Conservation (phyloP, 345 rosid species). For the Isatis tinctoria region DNA sequence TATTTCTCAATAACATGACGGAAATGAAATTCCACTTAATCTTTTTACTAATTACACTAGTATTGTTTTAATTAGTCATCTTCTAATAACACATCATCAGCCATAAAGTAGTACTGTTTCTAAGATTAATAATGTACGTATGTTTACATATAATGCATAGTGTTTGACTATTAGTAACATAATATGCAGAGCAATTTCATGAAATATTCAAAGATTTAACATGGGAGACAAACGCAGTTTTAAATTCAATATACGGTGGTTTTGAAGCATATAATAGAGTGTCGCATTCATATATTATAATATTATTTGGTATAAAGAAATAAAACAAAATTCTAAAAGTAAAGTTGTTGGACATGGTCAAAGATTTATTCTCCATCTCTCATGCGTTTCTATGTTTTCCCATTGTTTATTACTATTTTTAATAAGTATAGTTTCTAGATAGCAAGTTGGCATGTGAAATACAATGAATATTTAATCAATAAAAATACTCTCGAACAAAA, state of each 20-base stretch:
- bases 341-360: constrained; percentile 21
- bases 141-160: background rate
- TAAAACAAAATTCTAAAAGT: background rate
- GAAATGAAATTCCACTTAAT: background rate
- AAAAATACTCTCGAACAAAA: background rate
- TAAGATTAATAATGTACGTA: background rate
- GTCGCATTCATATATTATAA: background rate
- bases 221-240: constrained; percentile 22
- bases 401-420: constrained; percentile 7
- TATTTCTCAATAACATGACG: background rate
- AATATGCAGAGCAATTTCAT: background rate
- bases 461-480: background rate
- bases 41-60: background rate
- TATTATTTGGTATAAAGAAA: background rate
- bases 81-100: background rate
- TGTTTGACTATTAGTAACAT: constrained; percentile 16
- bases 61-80: too few species aligned
- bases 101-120: background rate
- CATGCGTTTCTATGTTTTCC: constrained; percentile 30
- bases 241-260: background rate
- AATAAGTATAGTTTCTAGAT: constrained; percentile 1
- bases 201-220: constrained; percentile 7
- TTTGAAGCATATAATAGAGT: constrained; percentile 24
- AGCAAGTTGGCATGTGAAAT: constrained; percentile 32
- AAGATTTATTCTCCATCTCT: constrained; percentile 30